Conservation (phyloP, 495 filamentous ascomycete genomes). For the Amorphotheca resinae region DNA sequence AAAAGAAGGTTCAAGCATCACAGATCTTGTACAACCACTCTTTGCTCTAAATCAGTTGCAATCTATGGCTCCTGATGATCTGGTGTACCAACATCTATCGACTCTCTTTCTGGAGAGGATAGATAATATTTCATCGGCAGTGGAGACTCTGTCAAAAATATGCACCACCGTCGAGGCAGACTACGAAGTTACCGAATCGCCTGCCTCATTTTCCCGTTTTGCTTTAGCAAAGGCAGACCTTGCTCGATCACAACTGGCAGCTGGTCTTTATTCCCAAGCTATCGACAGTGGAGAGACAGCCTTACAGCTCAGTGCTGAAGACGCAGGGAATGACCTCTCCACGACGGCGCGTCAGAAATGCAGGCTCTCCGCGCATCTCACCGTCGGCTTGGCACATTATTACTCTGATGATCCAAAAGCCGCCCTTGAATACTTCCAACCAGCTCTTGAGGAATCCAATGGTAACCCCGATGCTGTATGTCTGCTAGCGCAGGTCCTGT, state of each 20-base stretch:
- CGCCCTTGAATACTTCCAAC: slow-evolving; percentile 67
- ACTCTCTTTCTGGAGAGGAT: slow-evolving; percentile 73
- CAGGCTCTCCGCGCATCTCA: slow-evolving; percentile 74
- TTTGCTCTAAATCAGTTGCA: slow-evolving; percentile 79
- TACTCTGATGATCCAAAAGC: slow-evolving; percentile 47
- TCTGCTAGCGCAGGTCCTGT: slow-evolving; percentile 78
- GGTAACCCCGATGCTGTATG: slow-evolving; percentile 77
- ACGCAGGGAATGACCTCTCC: slow-evolving; percentile 37
- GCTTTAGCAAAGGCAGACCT: slow-evolving; percentile 82
- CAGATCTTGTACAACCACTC: slow-evolving; percentile 51
- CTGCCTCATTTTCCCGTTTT: slow-evolving; percentile 56
- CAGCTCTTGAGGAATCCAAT: slow-evolving; percentile 66
- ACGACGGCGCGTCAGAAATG: slow-evolving; percentile 44
- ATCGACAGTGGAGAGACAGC: slow-evolving; percentile 61
- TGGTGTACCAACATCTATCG: slow-evolving; percentile 62
- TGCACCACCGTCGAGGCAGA: slow-evolving; percentile 60
- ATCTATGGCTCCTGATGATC: slow-evolving; percentile 49
- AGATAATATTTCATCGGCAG: slow-evolving; percentile 47
- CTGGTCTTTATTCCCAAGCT: slow-evolving; percentile 47
- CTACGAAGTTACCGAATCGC: slow-evolving; percentile 73
- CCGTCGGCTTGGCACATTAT: slow-evolving; percentile 71
- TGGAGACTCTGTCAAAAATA: slow-evolving; percentile 47
- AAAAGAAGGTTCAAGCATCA: slow-evolving; percentile 42
- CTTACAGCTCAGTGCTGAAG: slow-evolving; percentile 55
- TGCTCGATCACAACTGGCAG: slow-evolving; percentile 62